These are phyloP conservation scores for Aphanomyces cochlioides DNA, from an alignment of 352 stramenopile genomes.

Conservation along the genomic window DNA sequence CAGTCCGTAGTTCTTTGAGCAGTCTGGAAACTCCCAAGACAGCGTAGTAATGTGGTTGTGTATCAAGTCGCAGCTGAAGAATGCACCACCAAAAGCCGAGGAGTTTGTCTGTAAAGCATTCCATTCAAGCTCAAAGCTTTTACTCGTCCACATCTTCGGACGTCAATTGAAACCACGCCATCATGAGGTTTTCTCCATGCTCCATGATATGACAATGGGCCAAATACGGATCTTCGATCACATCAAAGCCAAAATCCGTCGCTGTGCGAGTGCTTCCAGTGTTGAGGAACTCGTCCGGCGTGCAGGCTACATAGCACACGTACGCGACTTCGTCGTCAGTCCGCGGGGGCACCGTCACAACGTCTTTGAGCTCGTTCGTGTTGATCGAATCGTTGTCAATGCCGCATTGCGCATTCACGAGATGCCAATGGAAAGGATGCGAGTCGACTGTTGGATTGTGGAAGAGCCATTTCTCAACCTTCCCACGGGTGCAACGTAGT, in stretches of 20 bases:
- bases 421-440: constrained; percentile 76
- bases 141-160: constrained; percentile 42
- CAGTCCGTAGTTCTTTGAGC: too few relatives aligned
- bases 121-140: neutral
- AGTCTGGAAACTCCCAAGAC: too few relatives aligned
- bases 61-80: too few relatives aligned
- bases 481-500: constrained; percentile 59
- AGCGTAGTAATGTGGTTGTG: too few relatives aligned
- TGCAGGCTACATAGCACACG: constrained; percentile 72
- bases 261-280: constrained; percentile 47
- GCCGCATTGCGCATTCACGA: constrained; percentile 70
- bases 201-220: constrained; percentile 74
- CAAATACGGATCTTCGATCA: constrained; percentile 53
- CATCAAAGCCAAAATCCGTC: constrained; percentile 64
- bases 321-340: constrained; percentile 46
- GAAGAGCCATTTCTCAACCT: constrained; percentile 76
- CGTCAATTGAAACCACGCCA: constrained; percentile 60
- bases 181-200: constrained; percentile 74
- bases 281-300: constrained; percentile 60
- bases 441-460: constrained; percentile 71
- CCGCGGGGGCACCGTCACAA: constrained; percentile 60
- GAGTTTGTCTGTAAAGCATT: neutral
- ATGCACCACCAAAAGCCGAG: too few relatives aligned
- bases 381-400: constrained; percentile 54
- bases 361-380: constrained; percentile 67